Evolutionary conservation across 1,284 basidiomycete species (phyloP).

Genomic region (Coniophora puteana): DNA sequence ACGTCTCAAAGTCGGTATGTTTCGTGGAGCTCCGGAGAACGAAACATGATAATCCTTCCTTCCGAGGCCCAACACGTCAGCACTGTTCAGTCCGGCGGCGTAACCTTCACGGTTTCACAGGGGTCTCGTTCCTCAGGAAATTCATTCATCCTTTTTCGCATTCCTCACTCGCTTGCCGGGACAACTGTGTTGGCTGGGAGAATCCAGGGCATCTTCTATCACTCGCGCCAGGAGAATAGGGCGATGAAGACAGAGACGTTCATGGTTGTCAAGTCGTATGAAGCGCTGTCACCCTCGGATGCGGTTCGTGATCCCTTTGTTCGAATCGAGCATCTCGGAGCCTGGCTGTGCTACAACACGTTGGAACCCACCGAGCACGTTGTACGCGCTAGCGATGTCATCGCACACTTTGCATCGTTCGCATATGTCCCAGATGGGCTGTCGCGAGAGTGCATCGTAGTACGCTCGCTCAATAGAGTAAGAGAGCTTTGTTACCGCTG

Average conservation of each 20-base stretch:
- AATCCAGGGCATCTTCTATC: neutral
- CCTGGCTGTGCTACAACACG: too few relatives aligned
- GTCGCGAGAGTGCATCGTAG: neutral
- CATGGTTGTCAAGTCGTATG: neutral
- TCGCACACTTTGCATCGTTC: neutral
- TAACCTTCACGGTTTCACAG: neutral
- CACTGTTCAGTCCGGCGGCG: neutral
- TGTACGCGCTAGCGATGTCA: neutral
- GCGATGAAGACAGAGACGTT: neutral
- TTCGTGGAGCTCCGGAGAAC: too few relatives aligned
- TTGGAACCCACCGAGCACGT: neutral
- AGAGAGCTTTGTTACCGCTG: too few relatives aligned
- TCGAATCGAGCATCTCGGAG: constrained; percentile 10
- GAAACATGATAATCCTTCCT: too few relatives aligned
- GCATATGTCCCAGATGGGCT: neutral
- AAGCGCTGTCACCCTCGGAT: neutral
- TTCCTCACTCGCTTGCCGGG: neutral
- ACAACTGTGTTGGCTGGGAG: neutral
- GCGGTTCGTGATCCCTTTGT: constrained; percentile 1
- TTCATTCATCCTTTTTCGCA: neutral
- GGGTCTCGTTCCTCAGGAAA: neutral
- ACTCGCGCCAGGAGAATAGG: neutral
- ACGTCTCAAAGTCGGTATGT: too few relatives aligned
- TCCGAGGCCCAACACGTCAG: neutral
- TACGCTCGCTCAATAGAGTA: neutral